Percentiles rank a stretch among this genome's conserved stretches.
These are phyloP conservation scores for Tetracladium marchalianum DNA, from an alignment of 495 filamentous ascomycete genomes.

Conservation along the genomic window DNA sequence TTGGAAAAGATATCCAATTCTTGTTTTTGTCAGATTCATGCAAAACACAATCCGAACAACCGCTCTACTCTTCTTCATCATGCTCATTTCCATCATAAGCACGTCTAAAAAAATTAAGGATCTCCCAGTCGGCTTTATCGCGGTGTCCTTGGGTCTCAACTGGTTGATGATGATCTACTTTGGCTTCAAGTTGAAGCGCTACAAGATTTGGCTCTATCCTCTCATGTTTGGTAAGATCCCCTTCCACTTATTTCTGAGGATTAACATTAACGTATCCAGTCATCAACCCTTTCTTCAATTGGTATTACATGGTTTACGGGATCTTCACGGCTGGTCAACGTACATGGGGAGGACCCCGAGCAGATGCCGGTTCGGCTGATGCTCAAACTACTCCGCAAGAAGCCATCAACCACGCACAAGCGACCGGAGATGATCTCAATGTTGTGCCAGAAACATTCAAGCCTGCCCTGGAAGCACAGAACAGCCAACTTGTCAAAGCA, in stretches of 20 bases:
- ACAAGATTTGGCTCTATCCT: conserved; percentile 90
- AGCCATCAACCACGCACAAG: conserved; percentile 71
- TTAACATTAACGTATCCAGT: too few species aligned
- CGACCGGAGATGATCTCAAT: conserved; percentile 81
- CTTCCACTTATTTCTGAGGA: too few species aligned
- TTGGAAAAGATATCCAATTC: conserved; percentile 83
- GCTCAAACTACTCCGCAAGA: conserved; percentile 68
- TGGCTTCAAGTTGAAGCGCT: conserved; percentile 73
- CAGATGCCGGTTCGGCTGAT: conserved; percentile 82
- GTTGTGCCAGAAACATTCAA: conserved; percentile 87
- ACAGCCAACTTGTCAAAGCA: conserved; percentile 20
- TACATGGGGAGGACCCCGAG: conserved; percentile 93
- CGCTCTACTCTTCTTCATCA: conserved; percentile 89
- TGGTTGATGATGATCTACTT: conserved; percentile 97
- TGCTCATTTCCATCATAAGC: conserved; percentile 79
- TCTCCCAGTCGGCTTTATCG: conserved; percentile 89
- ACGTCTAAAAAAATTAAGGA: conserved; percentile 68
- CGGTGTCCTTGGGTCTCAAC: conserved; percentile 88
- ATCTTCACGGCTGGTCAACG: conserved; percentile 89
- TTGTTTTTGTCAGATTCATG: conserved; percentile 85
- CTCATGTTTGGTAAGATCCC: conserved; percentile 73
- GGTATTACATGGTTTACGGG: conserved; percentile 88
- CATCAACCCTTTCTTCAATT: conserved; percentile 90
- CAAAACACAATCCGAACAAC: conserved; percentile 97
- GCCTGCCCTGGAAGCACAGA: conserved; percentile 48